Evolutionary conservation across 2,329 filamentous ascomycete genomes (phyloP), one percentile per base, ranked within the genome.

Genomic region (Seiridium unicorne): DNA sequence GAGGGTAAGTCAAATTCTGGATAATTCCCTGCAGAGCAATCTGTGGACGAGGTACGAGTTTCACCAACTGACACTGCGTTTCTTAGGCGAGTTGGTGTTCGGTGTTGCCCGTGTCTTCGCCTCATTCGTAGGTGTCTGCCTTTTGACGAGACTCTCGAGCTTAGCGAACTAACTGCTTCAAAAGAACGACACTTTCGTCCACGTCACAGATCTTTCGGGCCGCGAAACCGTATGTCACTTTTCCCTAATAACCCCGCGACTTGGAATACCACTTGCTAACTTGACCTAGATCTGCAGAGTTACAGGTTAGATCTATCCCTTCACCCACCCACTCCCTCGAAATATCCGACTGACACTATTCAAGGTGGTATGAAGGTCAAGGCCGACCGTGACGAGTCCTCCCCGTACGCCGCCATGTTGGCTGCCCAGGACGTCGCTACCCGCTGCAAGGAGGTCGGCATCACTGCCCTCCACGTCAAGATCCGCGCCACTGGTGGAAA

Each of bases 341-440:
- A 13, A 7, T 42, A 42, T 8, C 38, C 38, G 13, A 13, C 7
- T 42, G 38, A 42, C 38, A 8, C 38, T 42, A 26, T 26, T 26
- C 18, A 26, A 48, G 49, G 96, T 85, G 96, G 96, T 79, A 99
- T 99, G 95, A 99, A 99, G 89, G 95, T 99, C 89, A 99, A 99
- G 91, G 93, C 93, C 82, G 93, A 99, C 79, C 94, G 95, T 88
- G 95, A 99, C 85, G 95, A 99, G 87, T 98, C 94, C 76, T 98
- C 95, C 72, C 95, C 95, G 75, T 99, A 99, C 88, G 95, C 95
- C 76, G 95, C 95, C 84, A 99, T 99, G 95, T 93, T 99, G 91
- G 95, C 95, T 83, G 95, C 95, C 70, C 95, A 99, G 88, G 93
- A 97, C 80, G 93, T 96, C 78, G 95, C 95, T 75, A 84, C 87